Conservation (phyloP, 352 stramenopile genomes). For the Globisporangium middletonii region DNA sequence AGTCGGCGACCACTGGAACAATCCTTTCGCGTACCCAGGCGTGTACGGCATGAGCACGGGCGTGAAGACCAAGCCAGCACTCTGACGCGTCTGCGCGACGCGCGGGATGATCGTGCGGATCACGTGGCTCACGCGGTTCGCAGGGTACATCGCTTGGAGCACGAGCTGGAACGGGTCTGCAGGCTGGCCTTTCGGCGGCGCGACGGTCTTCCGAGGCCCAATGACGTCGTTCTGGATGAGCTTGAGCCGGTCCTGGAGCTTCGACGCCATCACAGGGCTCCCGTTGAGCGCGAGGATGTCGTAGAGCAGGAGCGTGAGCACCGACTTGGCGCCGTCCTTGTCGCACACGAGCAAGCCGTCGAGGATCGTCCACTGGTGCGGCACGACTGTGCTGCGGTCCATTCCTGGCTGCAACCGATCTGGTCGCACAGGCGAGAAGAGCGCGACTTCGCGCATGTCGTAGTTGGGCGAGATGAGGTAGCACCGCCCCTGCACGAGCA, state of each 20-base stretch:
- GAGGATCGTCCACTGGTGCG: slow-evolving; percentile 86
- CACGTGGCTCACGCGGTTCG: slow-evolving; percentile 69
- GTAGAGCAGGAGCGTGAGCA: slow-evolving; percentile 77
- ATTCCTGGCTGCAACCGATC: slow-evolving; percentile 68
- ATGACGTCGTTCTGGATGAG: slow-evolving; percentile 89
- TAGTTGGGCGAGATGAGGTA: slow-evolving; percentile 84
- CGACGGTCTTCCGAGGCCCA: slow-evolving; percentile 67
- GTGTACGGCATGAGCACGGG: slow-evolving; percentile 75
- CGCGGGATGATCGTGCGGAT: slow-evolving; percentile 70
- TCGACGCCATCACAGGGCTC: slow-evolving; percentile 75
- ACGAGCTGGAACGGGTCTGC: slow-evolving; percentile 79
- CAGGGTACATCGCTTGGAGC: slow-evolving; percentile 80
- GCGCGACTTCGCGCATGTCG: slow-evolving; percentile 68
- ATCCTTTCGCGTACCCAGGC: slow-evolving; percentile 64
- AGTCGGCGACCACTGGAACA: slow-evolving; percentile 69
- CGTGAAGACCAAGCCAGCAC: slow-evolving; percentile 72
- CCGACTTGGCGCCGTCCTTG: slow-evolving; percentile 64
- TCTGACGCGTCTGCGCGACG: slow-evolving; percentile 71
- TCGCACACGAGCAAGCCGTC: slow-evolving; percentile 79
- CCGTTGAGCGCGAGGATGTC: slow-evolving; percentile 85
- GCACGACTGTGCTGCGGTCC: slow-evolving; percentile 63
- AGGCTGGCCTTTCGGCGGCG: slow-evolving; percentile 67
- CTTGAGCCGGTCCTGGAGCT: slow-evolving; percentile 83
- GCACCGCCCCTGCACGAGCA: slow-evolving; percentile 74
- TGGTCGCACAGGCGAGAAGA: slow-evolving; percentile 76